These are phyloP conservation scores for Colletotrichum kahawae DNA, from an alignment of 2,329 filamentous ascomycete species.

Conservation along the genomic window DNA sequence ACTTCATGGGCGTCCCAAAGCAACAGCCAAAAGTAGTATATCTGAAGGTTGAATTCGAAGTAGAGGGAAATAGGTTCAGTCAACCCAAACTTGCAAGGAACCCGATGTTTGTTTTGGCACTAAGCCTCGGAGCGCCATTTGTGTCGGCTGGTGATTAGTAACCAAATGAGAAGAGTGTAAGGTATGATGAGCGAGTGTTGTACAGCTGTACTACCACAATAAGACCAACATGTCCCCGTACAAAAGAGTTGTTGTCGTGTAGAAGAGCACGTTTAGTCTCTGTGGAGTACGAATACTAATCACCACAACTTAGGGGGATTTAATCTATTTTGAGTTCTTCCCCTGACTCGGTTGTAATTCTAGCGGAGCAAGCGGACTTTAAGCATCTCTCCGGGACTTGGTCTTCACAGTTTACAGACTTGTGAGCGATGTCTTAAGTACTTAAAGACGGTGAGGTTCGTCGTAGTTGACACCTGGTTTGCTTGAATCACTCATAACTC, in stretches of 20 bases:
- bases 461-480: rapidly evolving
- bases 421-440: neutral
- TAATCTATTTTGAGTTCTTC: neutral
- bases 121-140: no score
- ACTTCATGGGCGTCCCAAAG: neutral
- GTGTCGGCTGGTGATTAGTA: no score
- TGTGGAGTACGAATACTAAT: neutral
- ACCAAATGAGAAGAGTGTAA: no score
- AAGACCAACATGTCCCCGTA: neutral
- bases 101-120: no score
- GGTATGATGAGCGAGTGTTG: no score
- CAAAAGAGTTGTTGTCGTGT: neutral
- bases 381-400: neutral
- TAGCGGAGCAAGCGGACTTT: neutral
- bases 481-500: neutral
- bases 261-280: neutral
- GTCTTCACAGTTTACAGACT: neutral
- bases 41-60: neutral
- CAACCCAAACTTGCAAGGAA: no score
- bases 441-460: neutral
- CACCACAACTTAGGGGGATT: neutral
- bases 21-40: neutral
- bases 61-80: no score
- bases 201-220: no score
- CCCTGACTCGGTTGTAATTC: neutral